Evolutionary conservation across 768 basidiomycete species (phyloP).

Genomic region (Myochromella boudieri): DNA sequence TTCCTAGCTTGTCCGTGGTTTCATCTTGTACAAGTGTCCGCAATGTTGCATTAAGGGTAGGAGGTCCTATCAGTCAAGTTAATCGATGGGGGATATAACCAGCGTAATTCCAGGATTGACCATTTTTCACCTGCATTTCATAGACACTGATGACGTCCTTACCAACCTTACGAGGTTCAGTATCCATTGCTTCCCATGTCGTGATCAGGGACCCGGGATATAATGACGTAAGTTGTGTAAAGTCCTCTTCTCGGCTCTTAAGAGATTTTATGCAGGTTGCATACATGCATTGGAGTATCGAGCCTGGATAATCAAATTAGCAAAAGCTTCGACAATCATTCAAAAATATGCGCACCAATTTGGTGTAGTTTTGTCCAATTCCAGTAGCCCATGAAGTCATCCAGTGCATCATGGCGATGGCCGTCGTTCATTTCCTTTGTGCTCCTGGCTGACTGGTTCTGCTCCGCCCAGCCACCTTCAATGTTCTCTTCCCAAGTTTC

Average conservation of each 20-base stretch:
- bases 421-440: slow-evolving; percentile 30
- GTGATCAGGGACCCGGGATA: not conserved
- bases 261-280: not conserved
- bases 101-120: not conserved
- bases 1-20: not conserved
- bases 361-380: no score
- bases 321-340: not conserved
- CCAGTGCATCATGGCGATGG: slow-evolving; percentile 30
- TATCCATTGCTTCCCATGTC: not conserved
- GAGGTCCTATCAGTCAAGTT: not conserved
- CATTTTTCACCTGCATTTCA: not conserved
- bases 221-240: not conserved
- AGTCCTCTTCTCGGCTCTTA: not conserved
- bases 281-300: not conserved
- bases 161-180: not conserved
- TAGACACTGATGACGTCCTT: not conserved
- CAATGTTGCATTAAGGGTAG: not conserved
- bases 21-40: not conserved
- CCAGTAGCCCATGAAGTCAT: no score
- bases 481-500: slow-evolving; percentile 28
- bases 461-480: slow-evolving; percentile 25
- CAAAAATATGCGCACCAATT: no score
- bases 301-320: not conserved
- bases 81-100: not conserved
- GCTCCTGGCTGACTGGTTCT: no score